Evolutionary conservation across 1,139 yeast genomes (phyloP), one percentile per base, ranked within the genome.

Genomic region (Pneumocystis jirovecii): DNA sequence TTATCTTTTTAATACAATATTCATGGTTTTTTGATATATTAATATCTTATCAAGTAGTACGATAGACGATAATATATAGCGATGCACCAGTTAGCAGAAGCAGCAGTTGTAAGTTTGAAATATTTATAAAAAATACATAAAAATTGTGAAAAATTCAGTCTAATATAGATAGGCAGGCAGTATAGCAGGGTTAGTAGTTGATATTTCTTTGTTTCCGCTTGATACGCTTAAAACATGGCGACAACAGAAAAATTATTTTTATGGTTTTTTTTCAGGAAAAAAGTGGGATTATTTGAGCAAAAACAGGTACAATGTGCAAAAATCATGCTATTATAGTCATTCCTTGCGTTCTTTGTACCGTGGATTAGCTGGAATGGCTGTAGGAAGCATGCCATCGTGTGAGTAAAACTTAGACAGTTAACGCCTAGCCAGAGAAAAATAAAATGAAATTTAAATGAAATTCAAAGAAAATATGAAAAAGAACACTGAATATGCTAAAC

Each of bases 181-280:
- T 21, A 85, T 95, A 70, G 97, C 98, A 1, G 98, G 98, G 15
- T 91, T 96, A 2, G 85, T 95, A 6, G 91, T 97, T 0, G 99
- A 93, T 76, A 79, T 93, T 62, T 90, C 88, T 8, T 93, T 93
- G 76, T 93, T 93, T 78, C 98, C 99, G 10, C 89, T 93, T 62
- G 99, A 95, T 72, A 95, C 99, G 1, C 72, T 93, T 68, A 93
- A 93, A 76, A 93, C 99, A 0, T 78, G 99, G 67, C 78, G 93
- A 21, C 99, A 93, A 74, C 97, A 98, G 44, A 85, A 85, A 73
- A 97, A 96, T 40, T 98, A 98, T 0, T 91, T 93, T 72, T 88
- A 25, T 25, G 34, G 57, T 50, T 25, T 25, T 50, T 50, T n/a
- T n/a, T 19, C n/a, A 25, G 2, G n/a, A 29, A 3, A 50, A n/a